Conservation (phyloP, 2,329 filamentous ascomycete genomes). For the Fusarium globosum region DNA sequence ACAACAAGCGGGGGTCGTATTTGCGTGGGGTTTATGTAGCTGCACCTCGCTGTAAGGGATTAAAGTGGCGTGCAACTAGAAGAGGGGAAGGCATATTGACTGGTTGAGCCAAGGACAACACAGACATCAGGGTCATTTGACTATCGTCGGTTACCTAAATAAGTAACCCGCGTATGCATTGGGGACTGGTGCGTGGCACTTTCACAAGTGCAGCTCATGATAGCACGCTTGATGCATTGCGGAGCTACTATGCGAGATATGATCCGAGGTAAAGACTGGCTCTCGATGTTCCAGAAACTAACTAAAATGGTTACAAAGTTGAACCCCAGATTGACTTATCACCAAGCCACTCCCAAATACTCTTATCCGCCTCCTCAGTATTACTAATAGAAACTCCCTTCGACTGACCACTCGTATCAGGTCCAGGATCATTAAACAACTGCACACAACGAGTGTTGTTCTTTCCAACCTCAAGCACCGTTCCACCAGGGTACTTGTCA, state of each 20-base stretch:
- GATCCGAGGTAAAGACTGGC: neutral
- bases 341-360: conserved; percentile 44
- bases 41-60: conserved; percentile 3
- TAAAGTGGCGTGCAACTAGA: neutral
- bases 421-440: conserved; percentile 54
- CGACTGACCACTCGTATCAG: conserved; percentile 42
- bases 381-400: conserved; percentile 48
- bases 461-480: conserved; percentile 55
- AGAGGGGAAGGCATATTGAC: conserved; percentile 12
- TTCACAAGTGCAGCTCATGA: neutral
- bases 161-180: conserved; percentile 1
- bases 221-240: neutral
- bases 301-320: neutral
- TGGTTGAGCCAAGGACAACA: neutral
- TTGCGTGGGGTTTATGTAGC: neutral
- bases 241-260: neutral
- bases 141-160: neutral
- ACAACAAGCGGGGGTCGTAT: conserved; percentile 5
- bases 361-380: conserved; percentile 39
- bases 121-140: conserved; percentile 29
- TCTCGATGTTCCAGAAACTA: neutral
- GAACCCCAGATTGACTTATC: conserved; percentile 44
- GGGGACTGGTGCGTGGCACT: neutral
- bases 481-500: conserved; percentile 51
- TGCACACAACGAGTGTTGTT: conserved; percentile 48